phyloP scores from a whole-genome alignment of 2,329 filamentous ascomycete genomes.

The Aspergillus glaucus region DNA sequence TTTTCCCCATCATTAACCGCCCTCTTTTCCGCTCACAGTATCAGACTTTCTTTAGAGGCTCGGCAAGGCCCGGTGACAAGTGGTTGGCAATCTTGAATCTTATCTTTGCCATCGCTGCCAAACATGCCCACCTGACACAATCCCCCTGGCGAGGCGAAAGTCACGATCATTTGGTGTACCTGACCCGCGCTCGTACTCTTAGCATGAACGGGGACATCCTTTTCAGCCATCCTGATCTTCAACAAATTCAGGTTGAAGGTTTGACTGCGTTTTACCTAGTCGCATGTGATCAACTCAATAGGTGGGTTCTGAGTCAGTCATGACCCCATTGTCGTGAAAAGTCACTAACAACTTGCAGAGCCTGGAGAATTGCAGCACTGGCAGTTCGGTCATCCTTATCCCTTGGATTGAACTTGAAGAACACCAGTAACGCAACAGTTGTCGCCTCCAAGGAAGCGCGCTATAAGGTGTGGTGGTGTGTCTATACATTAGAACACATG shows the following conservation, averaged over 20 bases:
- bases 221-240: constrained; percentile 31
- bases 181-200: constrained; percentile 31
- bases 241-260: constrained; percentile 35
- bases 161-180: constrained; percentile 30
- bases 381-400: constrained; percentile 39
- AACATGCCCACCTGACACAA: constrained; percentile 26
- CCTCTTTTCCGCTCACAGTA: constrained; percentile 32
- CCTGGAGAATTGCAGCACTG: constrained; percentile 38
- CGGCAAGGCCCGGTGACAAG: constrained; percentile 24
- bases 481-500: constrained; percentile 40
- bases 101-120: constrained; percentile 35
- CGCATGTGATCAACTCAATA: constrained; percentile 38
- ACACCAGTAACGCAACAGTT: constrained; percentile 30
- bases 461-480: constrained; percentile 42
- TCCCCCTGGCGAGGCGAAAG: constrained; percentile 33
- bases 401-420: constrained; percentile 41
- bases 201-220: constrained; percentile 25
- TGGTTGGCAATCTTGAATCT: constrained; percentile 37
- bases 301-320: constrained; percentile 21
- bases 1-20: constrained; percentile 35
- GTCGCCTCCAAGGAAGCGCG: constrained; percentile 39
- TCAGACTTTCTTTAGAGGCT: constrained; percentile 18
- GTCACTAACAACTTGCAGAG: constrained; percentile 18
- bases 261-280: constrained; percentile 33
- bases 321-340: background rate